Base-by-base conservation (phyloP, 306 rosid species). In the Begonia masoniana region DNA sequence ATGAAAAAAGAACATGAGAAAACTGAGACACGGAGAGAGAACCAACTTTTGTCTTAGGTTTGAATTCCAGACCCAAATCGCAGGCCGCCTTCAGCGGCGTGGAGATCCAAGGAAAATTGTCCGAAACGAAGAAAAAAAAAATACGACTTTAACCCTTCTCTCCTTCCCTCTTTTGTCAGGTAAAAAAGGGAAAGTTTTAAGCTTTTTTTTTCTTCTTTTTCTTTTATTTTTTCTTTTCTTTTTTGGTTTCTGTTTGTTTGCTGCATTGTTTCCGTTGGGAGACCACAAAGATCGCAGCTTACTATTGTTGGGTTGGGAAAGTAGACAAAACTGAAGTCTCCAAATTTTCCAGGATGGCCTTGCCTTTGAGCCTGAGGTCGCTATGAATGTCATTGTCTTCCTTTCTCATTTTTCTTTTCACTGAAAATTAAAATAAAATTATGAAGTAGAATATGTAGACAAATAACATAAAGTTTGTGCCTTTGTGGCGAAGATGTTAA, bases 161-260 rank as follows among this genome's bases (percentile, higher is more conserved):
- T 50, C 43, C 23, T 50, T 15, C 6, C 53, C 24, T 55, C 63
- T 60, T 55, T 51, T 46, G 77, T 51, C 68, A 73, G 74, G 66
- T 48, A 45, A 70, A 45, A 70, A 74, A 74, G 77, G 62, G 68
- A 65, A 63, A 82, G 91, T 31, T 31, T 31, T 31, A 31, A 31
- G 39, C 39, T 31, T 31, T 31, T 31, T 26, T 31, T 31, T 7
- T 65, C 26, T 68, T 24, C 21, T 70, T 73, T 71, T 78, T 53
- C 59, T 48, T 61, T 48, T 26, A 26, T 26, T 55, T 43, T 49
- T 51, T 17, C n/a, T 24, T 24, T 23, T 2, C 10, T 5, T 24
- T 54, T 57, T 8, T 47, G 36, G 39, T 50, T 52, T 11, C 58
- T 26, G 56, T 9, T 68, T 66, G 61, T 71, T 9, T 12, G 51